A percentile compares a stretch with the other conserved stretches of the same genome.
These are phyloP conservation scores for Posidonia australis DNA, from an alignment of 106 monocot genomes.

Conservation along the genomic window DNA sequence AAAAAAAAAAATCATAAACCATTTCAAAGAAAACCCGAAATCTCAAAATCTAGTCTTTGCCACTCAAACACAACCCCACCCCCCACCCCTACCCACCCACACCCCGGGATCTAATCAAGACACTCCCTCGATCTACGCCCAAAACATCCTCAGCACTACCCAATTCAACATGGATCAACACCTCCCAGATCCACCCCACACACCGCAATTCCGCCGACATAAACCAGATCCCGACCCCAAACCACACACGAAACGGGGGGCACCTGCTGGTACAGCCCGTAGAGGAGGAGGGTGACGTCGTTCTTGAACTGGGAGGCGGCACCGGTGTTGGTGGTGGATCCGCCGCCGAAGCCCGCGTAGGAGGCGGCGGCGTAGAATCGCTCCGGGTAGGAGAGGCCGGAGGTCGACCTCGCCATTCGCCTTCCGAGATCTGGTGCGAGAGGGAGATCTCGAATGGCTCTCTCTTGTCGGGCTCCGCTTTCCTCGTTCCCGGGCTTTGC, in stretches of 20 bases:
- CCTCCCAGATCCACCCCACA: constrained; percentile 8
- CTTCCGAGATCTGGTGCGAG: not conserved
- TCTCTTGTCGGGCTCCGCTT: no score
- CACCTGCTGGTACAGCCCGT: constrained; percentile 49
- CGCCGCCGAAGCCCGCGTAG: constrained; percentile 39
- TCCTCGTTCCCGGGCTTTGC: no score
- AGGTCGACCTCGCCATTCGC: constrained; percentile 34
- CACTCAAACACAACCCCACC: not conserved
- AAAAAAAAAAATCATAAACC: constrained; percentile 9
- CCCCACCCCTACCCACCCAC: not conserved
- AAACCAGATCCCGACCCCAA: not conserved
- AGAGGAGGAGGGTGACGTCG: constrained; percentile 51
- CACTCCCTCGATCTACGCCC: no score
- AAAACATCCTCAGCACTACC: not conserved
- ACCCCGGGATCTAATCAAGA: no score
- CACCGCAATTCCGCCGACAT: not conserved
- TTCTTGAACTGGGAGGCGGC: constrained; percentile 38
- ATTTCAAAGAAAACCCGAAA: not conserved
- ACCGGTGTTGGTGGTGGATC: constrained; percentile 2
- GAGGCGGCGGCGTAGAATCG: constrained; percentile 52
- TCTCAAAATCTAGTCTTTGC: not conserved
- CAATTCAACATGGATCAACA: no score
- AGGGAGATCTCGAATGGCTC: not conserved
- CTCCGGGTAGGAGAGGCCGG: constrained; percentile 49
- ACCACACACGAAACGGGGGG: not conserved